Evolutionary conservation across 148 eudicot species (phyloP).

Genomic region (Suaeda aralocaspica): DNA sequence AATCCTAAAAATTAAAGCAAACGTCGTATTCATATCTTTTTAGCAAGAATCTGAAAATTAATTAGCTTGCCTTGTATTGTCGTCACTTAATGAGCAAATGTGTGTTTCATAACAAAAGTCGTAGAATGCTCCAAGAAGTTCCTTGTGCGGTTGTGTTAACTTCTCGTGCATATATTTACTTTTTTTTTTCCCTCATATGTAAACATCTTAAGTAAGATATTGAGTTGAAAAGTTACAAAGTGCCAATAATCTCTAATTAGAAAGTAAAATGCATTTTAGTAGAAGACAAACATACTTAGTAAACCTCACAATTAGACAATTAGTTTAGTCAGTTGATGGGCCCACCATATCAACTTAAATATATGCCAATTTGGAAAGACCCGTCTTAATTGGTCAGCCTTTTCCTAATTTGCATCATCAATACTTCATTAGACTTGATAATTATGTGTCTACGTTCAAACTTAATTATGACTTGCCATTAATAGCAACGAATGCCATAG

Average conservation of each 20-base stretch:
- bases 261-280: too few relatives aligned
- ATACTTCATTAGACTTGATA: too few relatives aligned
- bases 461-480: background rate
- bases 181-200: background rate
- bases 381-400: background rate
- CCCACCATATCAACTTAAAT: slow-evolving; percentile 9
- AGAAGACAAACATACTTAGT: slow-evolving; percentile 11
- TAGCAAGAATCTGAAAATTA: too few relatives aligned
- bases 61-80: too few relatives aligned
- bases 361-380: background rate
- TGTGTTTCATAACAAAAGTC: too few relatives aligned
- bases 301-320: slow-evolving; percentile 5
- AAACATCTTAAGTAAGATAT: too few relatives aligned
- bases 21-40: too few relatives aligned
- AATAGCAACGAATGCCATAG: background rate
- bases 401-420: background rate
- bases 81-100: too few relatives aligned
- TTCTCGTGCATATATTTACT: slow-evolving; percentile 5
- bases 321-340: background rate
- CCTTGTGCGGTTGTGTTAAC: background rate
- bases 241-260: background rate
- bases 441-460: too few relatives aligned
- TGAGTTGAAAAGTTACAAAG: slow-evolving; percentile 1
- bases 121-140: slow-evolving; percentile 11
- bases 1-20: too few relatives aligned